These are phyloP conservation scores for Oryza officinalis DNA, from an alignment of 176 grass and related monocot genomes.

Conservation along the genomic window DNA sequence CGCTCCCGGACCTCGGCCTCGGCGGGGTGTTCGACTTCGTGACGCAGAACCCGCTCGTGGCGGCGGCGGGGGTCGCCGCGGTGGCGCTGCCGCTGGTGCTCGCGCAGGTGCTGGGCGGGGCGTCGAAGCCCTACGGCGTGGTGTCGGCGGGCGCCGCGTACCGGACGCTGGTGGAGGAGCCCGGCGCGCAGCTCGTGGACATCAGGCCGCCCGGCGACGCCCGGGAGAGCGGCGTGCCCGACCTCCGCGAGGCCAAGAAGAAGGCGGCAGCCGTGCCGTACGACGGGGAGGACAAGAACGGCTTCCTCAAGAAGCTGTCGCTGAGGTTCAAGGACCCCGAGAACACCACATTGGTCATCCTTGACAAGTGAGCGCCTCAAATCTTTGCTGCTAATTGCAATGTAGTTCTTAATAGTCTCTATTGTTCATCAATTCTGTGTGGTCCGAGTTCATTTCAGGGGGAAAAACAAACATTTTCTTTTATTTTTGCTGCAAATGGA, in stretches of 20 bases:
- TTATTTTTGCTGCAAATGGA: not conserved
- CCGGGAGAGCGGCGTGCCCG: conserved; percentile 52
- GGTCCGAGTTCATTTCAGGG: not conserved
- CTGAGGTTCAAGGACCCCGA: conserved; percentile 80
- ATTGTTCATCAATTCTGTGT: not conserved
- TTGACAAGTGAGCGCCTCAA: conserved; percentile 75
- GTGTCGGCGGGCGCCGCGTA: conserved; percentile 59
- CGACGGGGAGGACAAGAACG: conserved; percentile 73
- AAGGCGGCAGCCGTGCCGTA: conserved; percentile 66
- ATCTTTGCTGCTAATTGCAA: conserved; percentile 8
- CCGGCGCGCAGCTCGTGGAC: conserved; percentile 70
- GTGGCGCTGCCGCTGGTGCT: conserved; percentile 62
- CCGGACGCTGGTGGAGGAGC: conserved; percentile 62
- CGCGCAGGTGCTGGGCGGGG: conserved; percentile 50
- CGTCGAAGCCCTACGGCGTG: conserved; percentile 54
- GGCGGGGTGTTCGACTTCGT: conserved; percentile 57
- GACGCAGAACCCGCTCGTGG: conserved; percentile 57
- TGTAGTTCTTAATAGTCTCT: conserved; percentile 3
- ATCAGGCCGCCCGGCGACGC: conserved; percentile 76
- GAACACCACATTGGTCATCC: conserved; percentile 80
- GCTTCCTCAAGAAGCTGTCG: conserved; percentile 78
- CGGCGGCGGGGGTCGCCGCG: conserved; percentile 44
- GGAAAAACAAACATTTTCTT: not conserved
- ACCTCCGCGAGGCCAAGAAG: conserved; percentile 70
- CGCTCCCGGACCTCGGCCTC: conserved; percentile 36